Conservation (phyloP, 176 grass and related monocot genomes). For the Rhynchospora pubera region DNA sequence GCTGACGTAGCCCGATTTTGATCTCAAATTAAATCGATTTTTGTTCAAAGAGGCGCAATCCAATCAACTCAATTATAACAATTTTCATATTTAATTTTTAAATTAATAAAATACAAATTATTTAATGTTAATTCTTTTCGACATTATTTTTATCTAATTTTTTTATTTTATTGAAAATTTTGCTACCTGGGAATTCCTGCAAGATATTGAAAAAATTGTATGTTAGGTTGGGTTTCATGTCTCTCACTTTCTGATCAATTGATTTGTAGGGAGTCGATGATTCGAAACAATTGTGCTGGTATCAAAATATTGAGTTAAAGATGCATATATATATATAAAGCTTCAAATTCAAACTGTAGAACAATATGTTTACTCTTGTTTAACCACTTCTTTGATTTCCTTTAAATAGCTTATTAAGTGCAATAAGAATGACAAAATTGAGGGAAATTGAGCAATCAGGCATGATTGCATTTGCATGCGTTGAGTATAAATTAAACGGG, state of each 20-base stretch:
- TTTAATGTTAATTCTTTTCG: too few species aligned
- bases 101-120: too few species aligned
- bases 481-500: background rate
- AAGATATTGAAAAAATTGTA: background rate
- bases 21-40: too few species aligned
- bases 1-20: too few species aligned
- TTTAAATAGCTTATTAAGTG: background rate
- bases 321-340: background rate
- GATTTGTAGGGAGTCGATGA: background rate
- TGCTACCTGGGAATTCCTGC: slow-evolving; percentile 66
- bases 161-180: too few species aligned
- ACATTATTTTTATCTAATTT: too few species aligned
- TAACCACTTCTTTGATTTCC: background rate
- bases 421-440: background rate
- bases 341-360: background rate
- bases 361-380: background rate
- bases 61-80: too few species aligned
- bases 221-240: background rate
- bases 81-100: too few species aligned
- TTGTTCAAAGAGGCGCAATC: too few species aligned
- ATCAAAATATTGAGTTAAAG: background rate
- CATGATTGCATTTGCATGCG: too few species aligned
- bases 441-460: too few species aligned
- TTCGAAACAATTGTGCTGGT: background rate
- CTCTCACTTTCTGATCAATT: background rate